Evolutionary conservation across 768 basidiomycete species (phyloP).

Genomic region (Kwoniella pini): DNA sequence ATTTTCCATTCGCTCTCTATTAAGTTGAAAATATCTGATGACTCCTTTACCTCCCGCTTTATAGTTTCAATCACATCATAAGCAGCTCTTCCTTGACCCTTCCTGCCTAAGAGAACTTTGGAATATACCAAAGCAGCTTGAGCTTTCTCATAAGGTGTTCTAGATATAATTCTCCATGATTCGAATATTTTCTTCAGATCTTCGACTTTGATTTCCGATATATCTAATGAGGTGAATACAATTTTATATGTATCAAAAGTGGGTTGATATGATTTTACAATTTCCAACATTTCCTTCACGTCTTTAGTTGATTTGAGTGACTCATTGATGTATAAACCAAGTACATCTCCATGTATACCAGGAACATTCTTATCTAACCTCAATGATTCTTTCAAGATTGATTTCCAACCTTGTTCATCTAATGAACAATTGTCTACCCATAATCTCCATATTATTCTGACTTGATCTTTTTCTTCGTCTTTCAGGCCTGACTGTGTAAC

Average conservation of each 20-base stretch:
- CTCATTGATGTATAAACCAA: constrained; percentile 3
- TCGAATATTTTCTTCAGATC: constrained; percentile 31
- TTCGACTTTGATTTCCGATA: not conserved
- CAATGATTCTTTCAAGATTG: constrained; percentile 6
- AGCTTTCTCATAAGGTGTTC: constrained; percentile 23
- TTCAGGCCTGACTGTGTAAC: constrained; percentile 9
- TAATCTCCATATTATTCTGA: constrained; percentile 13
- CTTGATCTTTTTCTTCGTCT: not conserved
- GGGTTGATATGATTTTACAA: constrained; percentile 17
- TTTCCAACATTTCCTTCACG: not conserved
- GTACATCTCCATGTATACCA: constrained; percentile 10
- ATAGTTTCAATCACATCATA: constrained; percentile 23
- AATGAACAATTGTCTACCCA: not conserved
- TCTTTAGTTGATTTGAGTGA: not conserved
- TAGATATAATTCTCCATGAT: constrained; percentile 27
- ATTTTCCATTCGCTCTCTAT: constrained; percentile 20
- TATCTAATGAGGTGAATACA: constrained; percentile 23
- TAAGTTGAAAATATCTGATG: constrained; percentile 4
- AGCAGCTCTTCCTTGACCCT: constrained; percentile 33
- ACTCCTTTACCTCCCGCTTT: constrained; percentile 27
- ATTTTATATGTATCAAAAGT: constrained; percentile 21
- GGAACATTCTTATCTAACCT: not conserved
- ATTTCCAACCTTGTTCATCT: constrained; percentile 6
- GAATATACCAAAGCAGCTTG: constrained; percentile 28
- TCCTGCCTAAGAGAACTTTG: constrained; percentile 22